These are phyloP conservation scores for Citrus medica DNA, from an alignment of 345 rosid genomes.

Conservation along the genomic window DNA sequence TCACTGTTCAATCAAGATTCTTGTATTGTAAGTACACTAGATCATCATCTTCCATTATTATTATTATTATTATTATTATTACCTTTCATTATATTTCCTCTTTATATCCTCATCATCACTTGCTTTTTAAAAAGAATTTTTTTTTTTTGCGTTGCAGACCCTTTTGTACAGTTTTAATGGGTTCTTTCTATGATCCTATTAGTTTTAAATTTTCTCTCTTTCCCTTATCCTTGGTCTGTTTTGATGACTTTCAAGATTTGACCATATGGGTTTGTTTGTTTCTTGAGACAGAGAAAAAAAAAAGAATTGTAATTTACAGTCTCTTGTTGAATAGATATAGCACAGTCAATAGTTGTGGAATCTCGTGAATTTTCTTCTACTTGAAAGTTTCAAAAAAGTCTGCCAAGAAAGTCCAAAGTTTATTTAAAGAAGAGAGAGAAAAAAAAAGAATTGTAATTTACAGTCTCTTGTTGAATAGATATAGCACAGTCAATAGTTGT, in stretches of 20 bases:
- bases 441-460: not conserved
- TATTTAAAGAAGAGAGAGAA: no score
- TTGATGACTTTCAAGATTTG: not conserved
- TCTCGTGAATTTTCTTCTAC: not conserved
- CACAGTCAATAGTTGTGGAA: not conserved
- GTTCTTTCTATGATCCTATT: not conserved
- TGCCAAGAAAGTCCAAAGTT: not conserved
- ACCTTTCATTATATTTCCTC: not conserved
- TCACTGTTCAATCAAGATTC: not conserved
- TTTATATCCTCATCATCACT: not conserved
- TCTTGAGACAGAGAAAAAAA: no score
- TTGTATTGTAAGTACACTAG: conserved; percentile 13
- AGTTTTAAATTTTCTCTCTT: not conserved
- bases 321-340: not conserved
- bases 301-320: not conserved
- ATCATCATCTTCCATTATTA: not conserved
- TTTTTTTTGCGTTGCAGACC: no score
- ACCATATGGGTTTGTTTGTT: no score
- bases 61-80: not conserved
- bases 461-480: not conserved
- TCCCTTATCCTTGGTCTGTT: not conserved
- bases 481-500: not conserved
- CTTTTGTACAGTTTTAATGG: not conserved
- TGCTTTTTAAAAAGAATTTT: not conserved
- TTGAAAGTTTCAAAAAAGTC: not conserved